Base-by-base conservation (phyloP, 2,329 filamentous ascomycete genomes). In the Plenodomus lindquistii region DNA sequence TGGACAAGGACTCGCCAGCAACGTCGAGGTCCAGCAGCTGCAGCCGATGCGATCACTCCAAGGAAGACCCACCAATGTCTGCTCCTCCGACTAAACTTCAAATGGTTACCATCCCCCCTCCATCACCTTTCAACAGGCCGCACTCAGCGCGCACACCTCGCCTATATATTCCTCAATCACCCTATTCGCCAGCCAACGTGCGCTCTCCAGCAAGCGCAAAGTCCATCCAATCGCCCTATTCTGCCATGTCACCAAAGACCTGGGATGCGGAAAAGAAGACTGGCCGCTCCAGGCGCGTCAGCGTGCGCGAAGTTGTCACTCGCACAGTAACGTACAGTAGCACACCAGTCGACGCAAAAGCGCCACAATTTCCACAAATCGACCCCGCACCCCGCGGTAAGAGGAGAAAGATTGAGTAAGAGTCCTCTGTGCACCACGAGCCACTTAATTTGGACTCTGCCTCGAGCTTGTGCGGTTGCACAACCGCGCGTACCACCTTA, bases 361-460 rank as follows among this genome's bases (percentile, higher is more conserved):
- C 67, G 43, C 67, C 69, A 34, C 60, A 85, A 52, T 71, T 70
- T 52, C 67, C 68, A n/a, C 81, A 86, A 57, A 89, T 97, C 77
- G 89, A 91, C 58, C 89, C 92, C 19, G 91, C 92, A 31, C 93
- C 91, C 7, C 92, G 92, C 73, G 92, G 92, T 57, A 97, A 97
- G 82, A 85, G 91, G 76, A 87, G 92, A 77, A 95, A 90, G 79
- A 74, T 85, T 50, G 80, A 82, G 60, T 79, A 75, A 57, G 54
- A 21, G 20, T 17, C 37, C 27, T 43, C 35, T 10, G 39, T 44
- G 60, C 60, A 54, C 52, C 59, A 50, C 57, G 48, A 46, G 42
- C 40, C 54, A 41, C 60, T 51, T 45, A 50, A 48, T 50, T 40
- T 36, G 41, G 52, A 51, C 47, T 42, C 41, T 44, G 44, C 55